Evolutionary conservation across 2,329 filamentous ascomycete species (phyloP).

Genomic region (Fusarium temperatum): DNA sequence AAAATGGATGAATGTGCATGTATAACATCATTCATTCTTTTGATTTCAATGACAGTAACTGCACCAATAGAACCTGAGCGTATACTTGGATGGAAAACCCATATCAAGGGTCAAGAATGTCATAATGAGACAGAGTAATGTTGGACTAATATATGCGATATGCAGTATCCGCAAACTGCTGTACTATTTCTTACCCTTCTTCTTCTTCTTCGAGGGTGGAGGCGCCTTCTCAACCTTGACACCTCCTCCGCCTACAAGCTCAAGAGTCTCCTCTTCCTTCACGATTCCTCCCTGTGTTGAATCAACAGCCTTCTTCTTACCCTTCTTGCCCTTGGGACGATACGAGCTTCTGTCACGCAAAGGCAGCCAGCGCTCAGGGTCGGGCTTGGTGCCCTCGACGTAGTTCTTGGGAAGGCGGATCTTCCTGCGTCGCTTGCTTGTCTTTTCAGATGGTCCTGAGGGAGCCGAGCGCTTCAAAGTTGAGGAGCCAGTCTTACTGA

Average conservation of each 20-base stretch:
- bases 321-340: conserved; percentile 90
- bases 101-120: not conserved
- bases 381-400: conserved; percentile 80
- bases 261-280: conserved; percentile 74
- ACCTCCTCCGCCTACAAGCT: conserved; percentile 70
- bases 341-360: conserved; percentile 89
- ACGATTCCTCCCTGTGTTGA: conserved; percentile 87
- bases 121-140: not conserved
- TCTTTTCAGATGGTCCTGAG: conserved; percentile 50
- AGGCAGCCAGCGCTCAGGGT: conserved; percentile 93
- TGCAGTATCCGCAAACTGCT: not conserved
- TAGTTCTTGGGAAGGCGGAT: conserved; percentile 76
- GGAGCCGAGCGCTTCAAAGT: conserved; percentile 60
- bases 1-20: not conserved
- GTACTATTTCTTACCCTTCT: conserved; percentile 61
- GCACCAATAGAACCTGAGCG: not conserved
- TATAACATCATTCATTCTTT: not conserved
- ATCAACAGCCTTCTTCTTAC: conserved; percentile 81
- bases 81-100: not conserved
- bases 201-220: conserved; percentile 58
- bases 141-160: not conserved
- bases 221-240: conserved; percentile 71
- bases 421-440: conserved; percentile 66
- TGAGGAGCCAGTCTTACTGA: conserved; percentile 47
- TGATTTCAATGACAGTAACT: not conserved